These are phyloP conservation scores for Tolypocladium pustulatum DNA, from an alignment of 2,329 filamentous ascomycete species.

Conservation along the genomic window DNA sequence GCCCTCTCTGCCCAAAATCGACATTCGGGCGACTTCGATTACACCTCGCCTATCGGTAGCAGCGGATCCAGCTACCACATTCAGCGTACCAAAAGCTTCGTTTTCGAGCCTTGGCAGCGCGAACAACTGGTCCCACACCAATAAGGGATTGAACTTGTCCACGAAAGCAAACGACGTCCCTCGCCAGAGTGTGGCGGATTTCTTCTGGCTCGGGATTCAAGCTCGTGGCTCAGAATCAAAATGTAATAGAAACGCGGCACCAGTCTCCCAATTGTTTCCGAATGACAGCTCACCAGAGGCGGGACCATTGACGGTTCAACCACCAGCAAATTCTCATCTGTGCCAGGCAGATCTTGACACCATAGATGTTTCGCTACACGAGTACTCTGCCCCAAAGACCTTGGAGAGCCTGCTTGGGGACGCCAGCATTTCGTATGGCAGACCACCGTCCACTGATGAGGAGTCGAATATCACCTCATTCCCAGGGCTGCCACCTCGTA, in stretches of 20 bases:
- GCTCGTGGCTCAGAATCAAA: not conserved
- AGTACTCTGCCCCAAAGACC: not conserved
- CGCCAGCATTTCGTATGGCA: not conserved
- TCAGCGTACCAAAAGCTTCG: constrained; percentile 19
- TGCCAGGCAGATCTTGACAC: not conserved
- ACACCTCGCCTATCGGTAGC: constrained; percentile 10
- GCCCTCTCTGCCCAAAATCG: constrained; percentile 8
- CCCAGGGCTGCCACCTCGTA: constrained; percentile 18
- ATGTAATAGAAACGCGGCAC: not conserved
- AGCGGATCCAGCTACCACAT: constrained; percentile 22
- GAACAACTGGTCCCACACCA: constrained; percentile 11
- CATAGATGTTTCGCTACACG: not conserved
- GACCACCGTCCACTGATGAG: constrained; percentile 4
- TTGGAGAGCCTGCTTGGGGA: not conserved
- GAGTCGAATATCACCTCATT: constrained; percentile 22
- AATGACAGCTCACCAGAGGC: not conserved
- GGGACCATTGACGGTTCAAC: not conserved
- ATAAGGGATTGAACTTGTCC: constrained; percentile 7
- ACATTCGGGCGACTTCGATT: constrained; percentile 12
- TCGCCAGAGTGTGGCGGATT: constrained; percentile 17
- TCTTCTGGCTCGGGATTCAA: constrained; percentile 15
- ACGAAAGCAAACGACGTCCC: constrained; percentile 18
- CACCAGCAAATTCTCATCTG: not conserved
- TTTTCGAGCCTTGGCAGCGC: constrained; percentile 14
- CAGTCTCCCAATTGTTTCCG: not conserved